Base-by-base conservation (phyloP, 164 flowering plant genomes). In the Aristolochia fimbriata region DNA sequence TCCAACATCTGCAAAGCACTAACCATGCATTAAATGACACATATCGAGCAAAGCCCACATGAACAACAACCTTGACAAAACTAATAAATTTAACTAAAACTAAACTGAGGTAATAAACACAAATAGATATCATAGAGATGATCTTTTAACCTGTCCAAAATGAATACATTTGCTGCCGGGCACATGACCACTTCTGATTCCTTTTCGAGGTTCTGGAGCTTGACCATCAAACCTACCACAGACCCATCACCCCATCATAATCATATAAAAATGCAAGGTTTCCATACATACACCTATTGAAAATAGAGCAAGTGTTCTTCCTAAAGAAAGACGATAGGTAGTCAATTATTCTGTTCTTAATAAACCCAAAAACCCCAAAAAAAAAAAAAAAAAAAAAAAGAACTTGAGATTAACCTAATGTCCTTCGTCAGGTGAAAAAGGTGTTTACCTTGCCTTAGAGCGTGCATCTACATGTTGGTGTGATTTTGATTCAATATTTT, bases 91-190 rank as follows among this genome's bases (percentile, higher is more conserved):
- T 15, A 12, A 22, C 27, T 7, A 52, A 49, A 49, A 15, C 6
- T 6, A 48, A 49, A 49, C 20, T 17, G 43, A 17, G 14, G 22
- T 13, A 49, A 49, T 15, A 49, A 21, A 21, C 1, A 54, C 43
- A 54, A 8, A 54, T 6, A 6, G 31, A 22, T 21, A 27, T 56
- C 17, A 41, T 21, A 9, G 43, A 11, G 23, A 13, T 41, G n/a
- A 31, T 41, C 16, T 58, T 17, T 43, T 59, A 37, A 88, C 99
- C 92, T 86, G 84, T 14, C 74, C 62, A 74, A 94, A 94, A 65
- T 97, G 99, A 66, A 94, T 67, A 63, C 97, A 94, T 75, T 83
- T 87, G 83, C 97, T 94, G 52, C 96, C 93, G 19, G 99, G 97
- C 20, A 94, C 88, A 81, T 94, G 96, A 37, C 99, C 99, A 71